Conservation (phyloP, 768 basidiomycete genomes). For the Glaciozyma martinii region DNA sequence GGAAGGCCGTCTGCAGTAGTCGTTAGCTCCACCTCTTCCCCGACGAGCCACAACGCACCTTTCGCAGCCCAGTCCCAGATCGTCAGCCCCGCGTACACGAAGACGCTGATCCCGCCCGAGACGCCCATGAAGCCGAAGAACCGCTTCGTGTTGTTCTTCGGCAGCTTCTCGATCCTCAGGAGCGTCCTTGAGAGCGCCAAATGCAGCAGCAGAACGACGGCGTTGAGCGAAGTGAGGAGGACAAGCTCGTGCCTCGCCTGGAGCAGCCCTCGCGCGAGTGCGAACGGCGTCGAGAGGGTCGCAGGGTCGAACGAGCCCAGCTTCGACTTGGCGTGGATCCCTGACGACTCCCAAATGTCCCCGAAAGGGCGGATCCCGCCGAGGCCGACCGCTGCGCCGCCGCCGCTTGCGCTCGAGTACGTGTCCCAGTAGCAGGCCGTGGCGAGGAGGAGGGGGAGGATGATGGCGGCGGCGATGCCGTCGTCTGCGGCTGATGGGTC, state of each 20-base stretch:
- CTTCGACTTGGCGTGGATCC: constrained; percentile 7
- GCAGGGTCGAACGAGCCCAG: neutral
- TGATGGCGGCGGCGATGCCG: constrained; percentile 30
- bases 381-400: constrained; percentile 12
- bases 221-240: constrained; percentile 30
- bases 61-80: neutral
- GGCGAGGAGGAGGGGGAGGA: constrained; percentile 31
- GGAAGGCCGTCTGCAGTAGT: constrained; percentile 8
- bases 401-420: constrained; percentile 6
- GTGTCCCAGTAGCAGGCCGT: constrained; percentile 31
- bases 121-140: constrained; percentile 34
- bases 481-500: constrained; percentile 29
- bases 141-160: constrained; percentile 33
- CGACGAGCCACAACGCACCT: neutral
- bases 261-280: constrained; percentile 24
- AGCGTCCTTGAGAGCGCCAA: constrained; percentile 30
- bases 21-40: neutral
- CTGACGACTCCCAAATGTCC: constrained; percentile 31
- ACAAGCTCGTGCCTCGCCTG: constrained; percentile 30
- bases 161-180: constrained; percentile 30
- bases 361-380: constrained; percentile 22
- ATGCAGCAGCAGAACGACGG: constrained; percentile 30
- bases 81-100: constrained; percentile 6
- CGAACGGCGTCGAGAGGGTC: constrained; percentile 7
- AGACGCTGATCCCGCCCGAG: constrained; percentile 16